Percentiles rank a stretch among this genome's conserved stretches.
Evolutionary conservation across 768 basidiomycete genomes (phyloP).

Genomic region (Phlebiopsis gigantea): DNA sequence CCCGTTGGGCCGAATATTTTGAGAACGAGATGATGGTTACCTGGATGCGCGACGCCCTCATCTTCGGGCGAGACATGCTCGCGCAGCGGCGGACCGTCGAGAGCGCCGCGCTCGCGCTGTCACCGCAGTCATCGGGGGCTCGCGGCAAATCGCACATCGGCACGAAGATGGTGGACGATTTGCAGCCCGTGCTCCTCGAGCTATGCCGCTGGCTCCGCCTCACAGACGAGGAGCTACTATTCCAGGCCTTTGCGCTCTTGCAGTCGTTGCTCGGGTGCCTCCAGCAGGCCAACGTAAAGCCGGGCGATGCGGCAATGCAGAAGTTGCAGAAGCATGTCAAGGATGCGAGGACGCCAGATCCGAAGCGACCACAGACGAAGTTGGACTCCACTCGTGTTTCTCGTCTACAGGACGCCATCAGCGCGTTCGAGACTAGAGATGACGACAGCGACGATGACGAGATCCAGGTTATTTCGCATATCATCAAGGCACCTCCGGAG

Average conservation of each 20-base stretch:
- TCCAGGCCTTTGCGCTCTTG: conserved; percentile 82
- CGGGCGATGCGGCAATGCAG: conserved; percentile 48
- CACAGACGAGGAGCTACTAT: conserved; percentile 86
- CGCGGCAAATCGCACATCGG: conserved; percentile 50
- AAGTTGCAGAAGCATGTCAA: conserved; percentile 66
- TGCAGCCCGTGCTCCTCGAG: conserved; percentile 76
- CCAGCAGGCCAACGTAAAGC: conserved; percentile 51
- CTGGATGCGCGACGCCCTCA: conserved; percentile 98
- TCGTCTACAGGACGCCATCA: conserved; percentile 61
- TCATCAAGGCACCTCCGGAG: conserved; percentile 8
- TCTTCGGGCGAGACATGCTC: conserved; percentile 85
- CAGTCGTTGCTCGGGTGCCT: conserved; percentile 77
- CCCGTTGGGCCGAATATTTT: conserved; percentile 76
- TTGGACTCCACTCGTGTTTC: conserved; percentile 54
- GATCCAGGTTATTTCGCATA: conserved; percentile 46
- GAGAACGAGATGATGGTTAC: conserved; percentile 81
- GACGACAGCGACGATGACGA: conserved; percentile 55
- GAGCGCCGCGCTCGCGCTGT: conserved; percentile 44
- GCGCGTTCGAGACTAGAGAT: conserved; percentile 56
- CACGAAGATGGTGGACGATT: conserved; percentile 67
- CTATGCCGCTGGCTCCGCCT: conserved; percentile 85
- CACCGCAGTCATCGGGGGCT: conserved; percentile 21
- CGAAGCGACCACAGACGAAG: conserved; percentile 44
- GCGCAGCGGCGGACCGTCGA: conserved; percentile 80
- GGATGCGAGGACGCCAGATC: conserved; percentile 47